Conservation (phyloP, 2,329 filamentous ascomycete genomes). For the Diaporthe sp. region DNA sequence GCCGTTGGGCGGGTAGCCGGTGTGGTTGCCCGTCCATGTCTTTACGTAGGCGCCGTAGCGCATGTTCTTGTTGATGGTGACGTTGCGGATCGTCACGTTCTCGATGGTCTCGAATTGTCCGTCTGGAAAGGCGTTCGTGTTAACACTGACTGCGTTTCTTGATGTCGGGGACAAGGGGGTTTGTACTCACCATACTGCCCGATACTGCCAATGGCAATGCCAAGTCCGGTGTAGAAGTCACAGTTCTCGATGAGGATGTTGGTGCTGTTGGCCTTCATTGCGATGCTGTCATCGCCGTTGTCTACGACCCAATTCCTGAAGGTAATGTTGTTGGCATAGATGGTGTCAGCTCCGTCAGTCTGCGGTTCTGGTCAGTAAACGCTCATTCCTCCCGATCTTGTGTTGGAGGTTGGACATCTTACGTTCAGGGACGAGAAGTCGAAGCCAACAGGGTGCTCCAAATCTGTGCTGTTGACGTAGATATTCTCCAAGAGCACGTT, state of each 20-base stretch:
- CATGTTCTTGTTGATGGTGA: conserved; percentile 52
- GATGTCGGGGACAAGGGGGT: background rate
- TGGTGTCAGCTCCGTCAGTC: conserved; percentile 40
- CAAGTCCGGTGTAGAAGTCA: conserved; percentile 54
- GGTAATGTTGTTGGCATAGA: conserved; percentile 40
- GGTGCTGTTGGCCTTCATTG: conserved; percentile 56
- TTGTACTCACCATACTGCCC: conserved; percentile 53
- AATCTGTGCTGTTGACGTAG: conserved; percentile 41
- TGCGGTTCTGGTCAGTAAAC: background rate
- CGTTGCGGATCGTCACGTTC: conserved; percentile 50
- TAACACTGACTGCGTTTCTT: background rate
- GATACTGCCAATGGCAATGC: conserved; percentile 56
- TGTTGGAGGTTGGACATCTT: background rate
- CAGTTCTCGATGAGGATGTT: conserved; percentile 56
- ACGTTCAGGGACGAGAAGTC: conserved; percentile 41
- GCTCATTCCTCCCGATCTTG: background rate
- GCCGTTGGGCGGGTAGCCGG: conserved; percentile 40
- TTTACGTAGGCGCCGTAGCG: conserved; percentile 43
- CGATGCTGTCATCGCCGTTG: conserved; percentile 54
- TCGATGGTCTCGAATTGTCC: conserved; percentile 38
- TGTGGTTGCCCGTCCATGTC: conserved; percentile 40
- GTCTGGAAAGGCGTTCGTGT: background rate
- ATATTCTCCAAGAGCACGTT: conserved; percentile 40
- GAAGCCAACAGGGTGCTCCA: conserved; percentile 37
- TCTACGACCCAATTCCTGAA: conserved; percentile 39